These are phyloP conservation scores for Emmonsiellopsis sp. DNA, from an alignment of 2,329 filamentous ascomycete species.

Conservation along the genomic window DNA sequence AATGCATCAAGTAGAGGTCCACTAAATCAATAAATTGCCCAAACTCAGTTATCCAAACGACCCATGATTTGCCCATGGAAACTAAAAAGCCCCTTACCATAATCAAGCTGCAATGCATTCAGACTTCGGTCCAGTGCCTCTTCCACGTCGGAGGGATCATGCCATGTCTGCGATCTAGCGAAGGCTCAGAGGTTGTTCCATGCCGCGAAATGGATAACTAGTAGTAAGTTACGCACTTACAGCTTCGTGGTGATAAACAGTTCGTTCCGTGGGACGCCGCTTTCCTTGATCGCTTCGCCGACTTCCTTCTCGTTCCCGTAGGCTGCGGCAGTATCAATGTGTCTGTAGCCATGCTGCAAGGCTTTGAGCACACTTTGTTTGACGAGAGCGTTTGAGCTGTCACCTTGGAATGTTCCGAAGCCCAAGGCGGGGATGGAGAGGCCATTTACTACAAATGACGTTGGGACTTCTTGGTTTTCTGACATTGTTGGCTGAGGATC, in stretches of 20 bases:
- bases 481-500: not conserved
- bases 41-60: constrained; percentile 19
- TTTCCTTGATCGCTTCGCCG: constrained; percentile 53
- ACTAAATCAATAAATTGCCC: not conserved
- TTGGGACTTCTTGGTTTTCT: not conserved
- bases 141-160: constrained; percentile 41
- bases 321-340: constrained; percentile 42
- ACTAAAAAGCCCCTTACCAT: constrained; percentile 35
- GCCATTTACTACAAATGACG: not conserved
- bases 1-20: constrained; percentile 21
- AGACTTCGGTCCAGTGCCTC: constrained; percentile 40
- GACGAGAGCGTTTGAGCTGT: constrained; percentile 22
- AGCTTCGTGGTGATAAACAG: constrained; percentile 60
- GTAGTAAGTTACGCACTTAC: constrained; percentile 32
- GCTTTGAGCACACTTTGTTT: constrained; percentile 39
- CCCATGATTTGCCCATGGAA: not conserved
- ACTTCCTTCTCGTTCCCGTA: constrained; percentile 59
- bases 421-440: not conserved
- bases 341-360: constrained; percentile 42
- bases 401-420: constrained; percentile 8
- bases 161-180: constrained; percentile 13
- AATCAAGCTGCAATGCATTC: constrained; percentile 42
- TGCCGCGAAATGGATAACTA: constrained; percentile 47
- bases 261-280: constrained; percentile 54
- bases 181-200: constrained; percentile 23